phyloP scores from a whole-genome alignment of 306 rosid genomes.

The Acacia melanoxylon region DNA sequence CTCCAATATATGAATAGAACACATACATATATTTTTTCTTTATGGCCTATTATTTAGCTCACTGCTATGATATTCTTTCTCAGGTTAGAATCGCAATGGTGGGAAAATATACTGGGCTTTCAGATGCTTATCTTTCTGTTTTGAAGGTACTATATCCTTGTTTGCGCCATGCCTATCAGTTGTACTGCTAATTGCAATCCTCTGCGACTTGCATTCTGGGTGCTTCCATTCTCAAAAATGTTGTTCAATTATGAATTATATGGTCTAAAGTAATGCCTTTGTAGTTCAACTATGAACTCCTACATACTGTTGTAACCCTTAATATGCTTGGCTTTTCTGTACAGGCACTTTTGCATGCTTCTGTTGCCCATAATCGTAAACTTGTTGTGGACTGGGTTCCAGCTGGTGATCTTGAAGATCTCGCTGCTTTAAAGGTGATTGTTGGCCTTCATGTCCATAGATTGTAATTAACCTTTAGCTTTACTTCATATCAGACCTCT shows the following conservation, averaged over 20 bases:
- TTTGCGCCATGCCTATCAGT: neutral
- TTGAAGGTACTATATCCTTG: conserved; percentile 52
- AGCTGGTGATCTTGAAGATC: conserved; percentile 81
- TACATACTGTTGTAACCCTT: conserved; percentile 13
- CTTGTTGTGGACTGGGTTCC: conserved; percentile 83
- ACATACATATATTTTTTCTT: neutral
- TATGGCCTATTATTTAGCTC: conserved; percentile 3
- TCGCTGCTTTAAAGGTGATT: conserved; percentile 52
- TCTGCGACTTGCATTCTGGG: conserved; percentile 8
- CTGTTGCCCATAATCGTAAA: conserved; percentile 63
- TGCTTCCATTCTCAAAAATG: neutral
- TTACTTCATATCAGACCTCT: conserved; percentile 7
- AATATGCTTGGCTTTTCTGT: conserved; percentile 28
- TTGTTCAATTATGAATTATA: neutral
- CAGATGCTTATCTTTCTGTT: conserved; percentile 94
- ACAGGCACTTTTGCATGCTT: conserved; percentile 85
- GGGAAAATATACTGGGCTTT: conserved; percentile 90
- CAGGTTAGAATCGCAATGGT: conserved; percentile 97
- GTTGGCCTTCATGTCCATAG: conserved; percentile 12
- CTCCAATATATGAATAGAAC: conserved; percentile 14
- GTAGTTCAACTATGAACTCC: neutral
- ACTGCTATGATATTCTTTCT: neutral
- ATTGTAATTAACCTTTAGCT: conserved; percentile 17
- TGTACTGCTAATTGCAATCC: neutral
- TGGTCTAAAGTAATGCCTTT: neutral